Conservation (phyloP, 805 yeast genomes). For the Dipodascus geniculatus region DNA sequence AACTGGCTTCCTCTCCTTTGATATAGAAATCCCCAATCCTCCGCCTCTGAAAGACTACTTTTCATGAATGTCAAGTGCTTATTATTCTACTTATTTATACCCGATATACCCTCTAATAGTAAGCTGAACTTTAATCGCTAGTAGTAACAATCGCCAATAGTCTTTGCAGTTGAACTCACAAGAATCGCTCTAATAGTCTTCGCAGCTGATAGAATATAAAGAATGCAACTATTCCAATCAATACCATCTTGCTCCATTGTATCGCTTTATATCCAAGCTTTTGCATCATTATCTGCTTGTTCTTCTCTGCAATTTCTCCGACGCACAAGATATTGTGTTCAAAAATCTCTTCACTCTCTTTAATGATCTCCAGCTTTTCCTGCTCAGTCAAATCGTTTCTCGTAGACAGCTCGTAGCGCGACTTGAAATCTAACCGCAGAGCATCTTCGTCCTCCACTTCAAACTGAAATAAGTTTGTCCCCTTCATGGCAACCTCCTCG, state of each 20-base stretch:
- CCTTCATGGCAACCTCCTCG: slow-evolving; percentile 47
- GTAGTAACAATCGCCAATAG: too few species aligned
- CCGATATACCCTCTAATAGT: too few species aligned
- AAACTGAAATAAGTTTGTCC: slow-evolving; percentile 62
- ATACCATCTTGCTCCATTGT: background rate
- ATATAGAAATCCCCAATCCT: background rate
- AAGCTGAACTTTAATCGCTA: too few species aligned
- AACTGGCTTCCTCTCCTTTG: slow-evolving; percentile 8
- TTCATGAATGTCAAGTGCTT: too few species aligned
- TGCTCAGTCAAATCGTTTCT: slow-evolving; percentile 57
- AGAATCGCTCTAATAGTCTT: background rate
- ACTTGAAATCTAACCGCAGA: slow-evolving; percentile 55
- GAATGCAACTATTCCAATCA: background rate
- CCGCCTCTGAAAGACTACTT: background rate
- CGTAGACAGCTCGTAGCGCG: slow-evolving; percentile 68
- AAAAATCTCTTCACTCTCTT: slow-evolving; percentile 56
- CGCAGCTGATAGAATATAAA: slow-evolving; percentile 1
- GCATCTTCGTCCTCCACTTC: slow-evolving; percentile 51
- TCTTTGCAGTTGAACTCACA: too few species aligned
- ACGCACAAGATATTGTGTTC: slow-evolving; percentile 49
- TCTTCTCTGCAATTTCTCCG: slow-evolving; percentile 55
- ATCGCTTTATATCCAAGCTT: slow-evolving; percentile 11
- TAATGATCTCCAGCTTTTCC: slow-evolving; percentile 58
- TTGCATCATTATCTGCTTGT: slow-evolving; percentile 29
- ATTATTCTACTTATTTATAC: too few species aligned